phyloP scores from a whole-genome alignment of 768 basidiomycete species.

The Kwoniella sp. region DNA sequence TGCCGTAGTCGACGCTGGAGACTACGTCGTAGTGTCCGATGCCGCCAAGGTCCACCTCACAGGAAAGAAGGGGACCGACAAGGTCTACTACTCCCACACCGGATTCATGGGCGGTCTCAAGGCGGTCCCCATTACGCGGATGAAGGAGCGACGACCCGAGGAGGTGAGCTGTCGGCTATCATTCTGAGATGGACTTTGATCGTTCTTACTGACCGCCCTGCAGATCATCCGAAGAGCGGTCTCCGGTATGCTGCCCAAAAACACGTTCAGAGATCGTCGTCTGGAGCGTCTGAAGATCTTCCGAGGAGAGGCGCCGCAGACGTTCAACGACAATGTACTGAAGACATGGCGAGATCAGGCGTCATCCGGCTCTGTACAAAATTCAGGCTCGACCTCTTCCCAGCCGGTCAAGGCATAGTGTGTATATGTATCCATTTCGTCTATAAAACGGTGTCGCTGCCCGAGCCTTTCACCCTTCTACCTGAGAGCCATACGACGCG shows the following conservation, averaged over 20 bases:
- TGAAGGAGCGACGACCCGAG: conserved; percentile 83
- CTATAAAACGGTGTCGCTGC: no score
- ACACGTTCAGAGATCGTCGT: conserved; percentile 83
- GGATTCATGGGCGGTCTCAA: conserved; percentile 92
- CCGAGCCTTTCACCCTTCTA: no score
- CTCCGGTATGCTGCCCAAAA: conserved; percentile 97
- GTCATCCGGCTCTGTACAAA: no score
- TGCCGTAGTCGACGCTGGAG: conserved; percentile 83
- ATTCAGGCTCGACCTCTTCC: no score
- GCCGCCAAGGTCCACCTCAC: conserved; percentile 77
- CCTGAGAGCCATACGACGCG: no score
- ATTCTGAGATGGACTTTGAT: no score
- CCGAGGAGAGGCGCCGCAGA: conserved; percentile 53
- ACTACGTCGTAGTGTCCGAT: conserved; percentile 95
- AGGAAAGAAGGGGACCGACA: conserved; percentile 80
- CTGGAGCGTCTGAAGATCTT: conserved; percentile 86
- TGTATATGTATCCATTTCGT: no score
- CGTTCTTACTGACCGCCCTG: background rate
- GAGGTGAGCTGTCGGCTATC: conserved; percentile 77
- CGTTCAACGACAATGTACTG: conserved; percentile 21
- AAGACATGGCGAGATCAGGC: conserved; percentile 32
- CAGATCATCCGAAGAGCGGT: conserved; percentile 95
- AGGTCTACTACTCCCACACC: conserved; percentile 81
- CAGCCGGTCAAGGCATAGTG: no score
- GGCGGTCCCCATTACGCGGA: conserved; percentile 74